A percentile compares a stretch with the other conserved stretches of the same genome.
These are phyloP conservation scores for Magnolia sinica DNA, from an alignment of 164 flowering plant species.

Conservation along the genomic window DNA sequence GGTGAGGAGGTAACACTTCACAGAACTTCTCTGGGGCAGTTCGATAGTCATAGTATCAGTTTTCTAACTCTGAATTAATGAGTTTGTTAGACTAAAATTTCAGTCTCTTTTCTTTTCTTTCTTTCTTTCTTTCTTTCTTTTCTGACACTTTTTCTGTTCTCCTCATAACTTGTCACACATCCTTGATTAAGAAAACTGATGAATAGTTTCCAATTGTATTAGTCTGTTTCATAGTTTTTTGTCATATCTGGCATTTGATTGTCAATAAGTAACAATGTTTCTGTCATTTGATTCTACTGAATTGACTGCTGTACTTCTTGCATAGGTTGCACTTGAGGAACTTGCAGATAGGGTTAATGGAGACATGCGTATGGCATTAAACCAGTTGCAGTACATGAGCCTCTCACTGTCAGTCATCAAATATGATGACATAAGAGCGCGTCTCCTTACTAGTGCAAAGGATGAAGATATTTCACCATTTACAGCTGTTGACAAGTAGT, in stretches of 20 bases:
- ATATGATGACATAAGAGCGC: constrained; percentile 82
- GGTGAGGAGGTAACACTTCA: too few relatives aligned
- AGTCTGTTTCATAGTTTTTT: neutral
- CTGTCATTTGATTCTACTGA: constrained; percentile 1
- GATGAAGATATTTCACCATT: constrained; percentile 99
- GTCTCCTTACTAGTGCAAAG: constrained; percentile 82
- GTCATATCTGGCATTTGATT: neutral
- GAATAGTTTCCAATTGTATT: too few relatives aligned
- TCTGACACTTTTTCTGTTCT: too few relatives aligned
- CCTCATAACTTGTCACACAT: neutral
- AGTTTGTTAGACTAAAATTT: too few relatives aligned
- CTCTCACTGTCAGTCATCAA: constrained; percentile 77
- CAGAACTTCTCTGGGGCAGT: too few relatives aligned
- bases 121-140: neutral
- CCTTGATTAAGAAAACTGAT: neutral
- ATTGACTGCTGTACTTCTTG: neutral
- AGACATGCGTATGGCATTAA: constrained; percentile 95
- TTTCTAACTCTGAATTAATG: too few relatives aligned
- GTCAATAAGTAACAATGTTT: neutral
- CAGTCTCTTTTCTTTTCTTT: too few relatives aligned
- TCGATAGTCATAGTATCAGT: too few relatives aligned
- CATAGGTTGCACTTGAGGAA: constrained; percentile 89
- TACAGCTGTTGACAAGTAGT: constrained; percentile 93
- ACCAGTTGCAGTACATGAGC: constrained; percentile 93
- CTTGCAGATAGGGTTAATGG: constrained; percentile 94